These are phyloP conservation scores for Pythium vanterpoolii DNA, from an alignment of 352 stramenopile species.

Conservation along the genomic window DNA sequence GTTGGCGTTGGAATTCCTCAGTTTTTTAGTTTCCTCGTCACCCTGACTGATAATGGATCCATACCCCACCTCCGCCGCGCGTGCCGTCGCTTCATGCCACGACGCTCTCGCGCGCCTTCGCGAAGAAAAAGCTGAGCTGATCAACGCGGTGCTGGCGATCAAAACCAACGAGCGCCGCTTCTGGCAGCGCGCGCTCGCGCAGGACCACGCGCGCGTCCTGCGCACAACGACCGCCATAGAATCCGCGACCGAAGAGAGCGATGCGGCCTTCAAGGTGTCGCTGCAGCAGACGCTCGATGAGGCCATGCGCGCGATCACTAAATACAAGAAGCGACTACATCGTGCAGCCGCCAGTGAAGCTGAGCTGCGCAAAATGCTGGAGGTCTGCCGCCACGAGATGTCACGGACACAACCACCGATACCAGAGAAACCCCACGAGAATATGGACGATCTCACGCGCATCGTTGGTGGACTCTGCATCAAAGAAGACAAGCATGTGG, in stretches of 20 bases:
- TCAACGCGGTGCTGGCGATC: conserved; percentile 6
- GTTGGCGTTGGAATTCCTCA: background rate
- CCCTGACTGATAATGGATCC: background rate
- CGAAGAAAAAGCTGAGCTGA: conserved; percentile 10
- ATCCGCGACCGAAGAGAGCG: background rate
- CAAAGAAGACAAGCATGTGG: too few relatives aligned
- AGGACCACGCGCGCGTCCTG: background rate
- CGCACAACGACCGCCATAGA: background rate
- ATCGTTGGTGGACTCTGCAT: background rate
- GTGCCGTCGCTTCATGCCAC: conserved; percentile 3
- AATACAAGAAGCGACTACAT: background rate
- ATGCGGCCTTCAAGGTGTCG: background rate
- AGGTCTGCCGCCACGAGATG: background rate
- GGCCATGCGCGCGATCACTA: background rate
- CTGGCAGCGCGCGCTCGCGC: background rate
- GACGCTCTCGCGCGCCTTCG: conserved; percentile 1
- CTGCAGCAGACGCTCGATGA: background rate
- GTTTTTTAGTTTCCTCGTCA: background rate
- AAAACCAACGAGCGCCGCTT: conserved; percentile 3
- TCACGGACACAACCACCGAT: background rate
- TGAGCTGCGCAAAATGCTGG: conserved; percentile 7
- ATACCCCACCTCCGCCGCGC: background rate
- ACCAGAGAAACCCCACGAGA: background rate
- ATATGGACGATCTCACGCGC: background rate
- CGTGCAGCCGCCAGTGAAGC: background rate